Conservation (phyloP, 2,329 filamentous ascomycete genomes). For the Aspergillus arachidicola region DNA sequence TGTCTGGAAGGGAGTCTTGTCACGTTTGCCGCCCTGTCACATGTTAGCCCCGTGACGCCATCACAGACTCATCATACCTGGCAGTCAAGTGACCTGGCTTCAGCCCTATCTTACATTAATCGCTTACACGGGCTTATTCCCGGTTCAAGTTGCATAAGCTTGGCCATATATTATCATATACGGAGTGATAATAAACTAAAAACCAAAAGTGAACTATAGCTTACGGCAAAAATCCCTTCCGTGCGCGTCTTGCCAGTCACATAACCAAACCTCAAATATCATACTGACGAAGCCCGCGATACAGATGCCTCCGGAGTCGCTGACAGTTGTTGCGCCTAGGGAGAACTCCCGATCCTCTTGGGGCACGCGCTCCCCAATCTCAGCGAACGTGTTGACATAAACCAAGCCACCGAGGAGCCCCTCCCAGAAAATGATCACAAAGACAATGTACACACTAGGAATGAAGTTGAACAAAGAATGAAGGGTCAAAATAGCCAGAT, state of each 20-base stretch:
- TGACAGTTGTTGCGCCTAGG: conserved; percentile 84
- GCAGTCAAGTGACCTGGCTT: background rate
- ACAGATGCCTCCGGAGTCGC: conserved; percentile 88
- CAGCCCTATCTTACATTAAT: background rate
- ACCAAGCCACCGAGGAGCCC: conserved; percentile 87
- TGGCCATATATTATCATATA: background rate
- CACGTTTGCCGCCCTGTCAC: background rate
- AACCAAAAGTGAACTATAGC: conserved; percentile 26
- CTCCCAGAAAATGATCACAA: conserved; percentile 88
- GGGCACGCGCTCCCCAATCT: conserved; percentile 83
- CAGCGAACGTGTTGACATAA: conserved; percentile 94
- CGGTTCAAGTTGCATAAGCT: too few relatives aligned
- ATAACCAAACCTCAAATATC: conserved; percentile 77
- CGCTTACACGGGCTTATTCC: background rate
- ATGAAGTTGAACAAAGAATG: conserved; percentile 82
- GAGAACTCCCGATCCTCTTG: conserved; percentile 85
- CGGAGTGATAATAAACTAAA: background rate
- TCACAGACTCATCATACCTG: background rate
- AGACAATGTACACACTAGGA: conserved; percentile 83
- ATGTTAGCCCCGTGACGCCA: conserved; percentile 4
- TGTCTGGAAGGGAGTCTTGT: background rate
- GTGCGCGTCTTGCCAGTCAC: conserved; percentile 78
- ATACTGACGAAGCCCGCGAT: conserved; percentile 84
- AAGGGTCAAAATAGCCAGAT: conserved; percentile 70
- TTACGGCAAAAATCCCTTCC: conserved; percentile 74